Conservation (phyloP, 2,329 filamentous ascomycete genomes). For the Raffaelea arxii region DNA sequence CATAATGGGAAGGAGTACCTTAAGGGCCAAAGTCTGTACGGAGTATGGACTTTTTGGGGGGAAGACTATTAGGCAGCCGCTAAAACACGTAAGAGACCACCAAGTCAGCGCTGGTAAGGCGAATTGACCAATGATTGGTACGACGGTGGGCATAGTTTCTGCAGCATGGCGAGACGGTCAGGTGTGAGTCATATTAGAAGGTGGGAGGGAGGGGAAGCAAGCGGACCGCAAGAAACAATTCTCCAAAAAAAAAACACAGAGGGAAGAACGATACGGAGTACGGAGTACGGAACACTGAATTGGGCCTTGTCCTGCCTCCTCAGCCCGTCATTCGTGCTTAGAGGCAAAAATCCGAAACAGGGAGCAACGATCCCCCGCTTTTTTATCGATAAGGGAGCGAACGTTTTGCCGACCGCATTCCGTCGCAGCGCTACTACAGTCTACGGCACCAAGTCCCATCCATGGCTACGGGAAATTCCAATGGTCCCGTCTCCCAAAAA, state of each 20-base stretch:
- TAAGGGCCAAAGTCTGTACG: neutral
- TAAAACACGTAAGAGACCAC: constrained; percentile 1
- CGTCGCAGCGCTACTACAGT: too few relatives aligned
- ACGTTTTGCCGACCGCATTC: too few relatives aligned
- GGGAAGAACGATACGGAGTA: neutral
- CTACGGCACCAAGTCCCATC: too few relatives aligned
- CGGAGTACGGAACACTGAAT: too few relatives aligned
- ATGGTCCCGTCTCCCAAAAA: too few relatives aligned
- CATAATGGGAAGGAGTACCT: neutral
- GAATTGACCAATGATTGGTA: constrained; percentile 2
- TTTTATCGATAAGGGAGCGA: constrained; percentile 12
- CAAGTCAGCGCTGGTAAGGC: neutral
- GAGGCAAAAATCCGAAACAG: constrained; percentile 9
- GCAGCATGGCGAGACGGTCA: neutral
- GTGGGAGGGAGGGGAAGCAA: neutral
- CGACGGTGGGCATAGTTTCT: neutral
- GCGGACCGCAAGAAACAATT: too few relatives aligned
- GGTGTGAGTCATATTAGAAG: constrained; percentile 4
- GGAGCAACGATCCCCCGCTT: neutral
- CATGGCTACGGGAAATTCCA: too few relatives aligned
- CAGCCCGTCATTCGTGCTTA: constrained; percentile 6
- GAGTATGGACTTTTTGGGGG: neutral
- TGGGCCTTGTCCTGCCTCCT: too few relatives aligned
- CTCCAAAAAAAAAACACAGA: constrained; percentile 1
- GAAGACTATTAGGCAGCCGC: neutral